These are phyloP conservation scores for Barnettozyma salicaria DNA, from an alignment of 805 yeast species.

Conservation along the genomic window DNA sequence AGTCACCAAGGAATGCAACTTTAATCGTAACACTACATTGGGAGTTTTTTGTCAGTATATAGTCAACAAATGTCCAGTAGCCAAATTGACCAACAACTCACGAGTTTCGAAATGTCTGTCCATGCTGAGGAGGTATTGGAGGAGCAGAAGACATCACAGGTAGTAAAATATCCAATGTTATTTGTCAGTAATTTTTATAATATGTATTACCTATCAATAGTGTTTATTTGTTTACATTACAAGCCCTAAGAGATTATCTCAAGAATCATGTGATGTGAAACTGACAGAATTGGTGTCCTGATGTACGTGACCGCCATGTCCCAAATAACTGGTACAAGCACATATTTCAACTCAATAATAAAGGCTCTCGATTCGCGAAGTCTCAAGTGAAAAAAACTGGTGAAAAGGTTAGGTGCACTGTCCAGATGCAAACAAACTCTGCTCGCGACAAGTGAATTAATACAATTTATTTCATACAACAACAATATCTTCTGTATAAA, in stretches of 20 bases:
- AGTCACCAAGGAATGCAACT: conserved; percentile 92
- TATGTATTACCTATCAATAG: neutral
- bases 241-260: neutral
- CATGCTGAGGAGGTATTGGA: conserved; percentile 21
- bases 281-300: neutral
- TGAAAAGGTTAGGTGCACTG: conserved; percentile 10
- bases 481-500: neutral
- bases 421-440: conserved; percentile 10
- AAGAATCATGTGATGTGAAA: neutral
- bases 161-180: neutral
- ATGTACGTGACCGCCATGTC: neutral
- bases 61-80: too few species aligned
- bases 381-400: neutral
- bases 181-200: neutral
- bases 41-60: conserved; percentile 5
- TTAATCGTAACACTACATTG: conserved; percentile 61
- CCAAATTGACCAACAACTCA: too few species aligned
- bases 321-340: neutral
- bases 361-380: conserved; percentile 1
- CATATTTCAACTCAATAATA: neutral
- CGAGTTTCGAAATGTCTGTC: conserved; percentile 19
- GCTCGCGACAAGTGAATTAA: conserved; percentile 8
- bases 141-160: conserved; percentile 10
- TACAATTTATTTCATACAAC: conserved; percentile 8
- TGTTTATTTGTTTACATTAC: conserved; percentile 4